Percentiles rank a stretch among this genome's conserved stretches.
Conservation (phyloP, 2,329 filamentous ascomycete genomes). For the Aspergillus unguis region DNA sequence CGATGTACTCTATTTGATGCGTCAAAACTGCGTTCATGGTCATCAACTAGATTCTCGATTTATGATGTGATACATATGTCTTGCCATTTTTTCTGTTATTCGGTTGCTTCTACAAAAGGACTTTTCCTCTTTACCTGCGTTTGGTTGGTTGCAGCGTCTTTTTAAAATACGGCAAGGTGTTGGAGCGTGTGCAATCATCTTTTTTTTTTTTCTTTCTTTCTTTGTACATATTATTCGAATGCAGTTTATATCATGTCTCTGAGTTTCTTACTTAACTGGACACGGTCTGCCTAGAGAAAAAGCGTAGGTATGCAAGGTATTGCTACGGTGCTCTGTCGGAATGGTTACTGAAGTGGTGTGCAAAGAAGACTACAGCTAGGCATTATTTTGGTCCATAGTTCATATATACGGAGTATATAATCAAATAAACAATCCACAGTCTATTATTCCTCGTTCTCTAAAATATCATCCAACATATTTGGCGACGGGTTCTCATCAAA, state of each 20-base stretch:
- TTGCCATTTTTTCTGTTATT: slow-evolving; percentile 5
- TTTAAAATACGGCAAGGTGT: slow-evolving; percentile 20
- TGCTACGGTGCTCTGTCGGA: too few species aligned
- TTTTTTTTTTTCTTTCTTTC: not conserved
- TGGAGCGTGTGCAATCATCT: slow-evolving; percentile 18
- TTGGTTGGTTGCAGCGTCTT: slow-evolving; percentile 16
- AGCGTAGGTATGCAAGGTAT: too few species aligned
- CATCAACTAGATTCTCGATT: slow-evolving; percentile 3
- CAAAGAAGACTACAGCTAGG: too few species aligned
- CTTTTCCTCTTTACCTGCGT: not conserved
- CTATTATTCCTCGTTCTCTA: too few species aligned
- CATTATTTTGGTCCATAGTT: too few species aligned
- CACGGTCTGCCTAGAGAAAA: too few species aligned
- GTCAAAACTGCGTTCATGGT: slow-evolving; percentile 7
- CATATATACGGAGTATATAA: too few species aligned
- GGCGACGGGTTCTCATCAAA: too few species aligned
- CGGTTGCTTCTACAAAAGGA: not conserved
- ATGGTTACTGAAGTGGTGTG: too few species aligned
- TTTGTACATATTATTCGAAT: slow-evolving; percentile 18
- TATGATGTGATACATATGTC: slow-evolving; percentile 3
- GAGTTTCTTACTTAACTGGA: not conserved
- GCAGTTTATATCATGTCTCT: not conserved
- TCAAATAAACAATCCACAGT: too few species aligned
- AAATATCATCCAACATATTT: too few species aligned
- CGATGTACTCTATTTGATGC: slow-evolving; percentile 8